Evolutionary conservation across 78 protist species (phyloP), one percentile per base, ranked within the genome.

Genomic region (Cyanophora paradoxa): DNA sequence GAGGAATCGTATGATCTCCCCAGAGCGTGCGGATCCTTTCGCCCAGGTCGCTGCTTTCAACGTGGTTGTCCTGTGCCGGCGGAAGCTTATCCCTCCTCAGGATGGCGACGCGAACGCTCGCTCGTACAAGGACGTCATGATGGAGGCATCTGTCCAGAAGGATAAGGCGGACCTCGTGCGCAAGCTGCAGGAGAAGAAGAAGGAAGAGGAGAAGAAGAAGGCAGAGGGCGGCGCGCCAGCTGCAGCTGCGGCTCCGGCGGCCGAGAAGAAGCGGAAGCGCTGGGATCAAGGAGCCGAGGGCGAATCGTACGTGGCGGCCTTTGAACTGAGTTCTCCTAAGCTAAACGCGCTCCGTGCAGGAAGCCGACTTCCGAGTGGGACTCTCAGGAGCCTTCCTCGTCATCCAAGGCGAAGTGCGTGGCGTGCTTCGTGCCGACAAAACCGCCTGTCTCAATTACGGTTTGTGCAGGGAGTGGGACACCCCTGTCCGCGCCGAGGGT

Each of bases 11-110:
- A 68, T 75, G 36, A 56, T 84, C 61, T 84, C 88, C 14, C 88
- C 88, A 22, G 79, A 68, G 62, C 84, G 88, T 4, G 77, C 24
- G 7, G 88, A 84, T 30, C 72, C 88, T 0, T 84, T 84, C 26
- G 88, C 88, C 31, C 48, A 48, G 71, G 54, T 65, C 26, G 26
- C 13, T 0, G 2, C 22, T n/a, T n/a, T 37, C 42, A 16, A 17
- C 31, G 4, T 30, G 37, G 39, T 58, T 54, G n/a, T 54, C 30
- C 59, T 54, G 10, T 11, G 7, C n/a, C 7, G n/a, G 7, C n/a
- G 13, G 16, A 5, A 22, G 59, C 14, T 5, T 54, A 4, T 2
- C 5, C 59, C 13, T 14, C 3, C 1, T 10, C 22, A 63, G 63
- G 36, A 61, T 16, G 72, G 63, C 8, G 79, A 19, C 50, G 59